phyloP scores from a whole-genome alignment of 345 rosid species.

The Aquilaria yunnanensis region DNA sequence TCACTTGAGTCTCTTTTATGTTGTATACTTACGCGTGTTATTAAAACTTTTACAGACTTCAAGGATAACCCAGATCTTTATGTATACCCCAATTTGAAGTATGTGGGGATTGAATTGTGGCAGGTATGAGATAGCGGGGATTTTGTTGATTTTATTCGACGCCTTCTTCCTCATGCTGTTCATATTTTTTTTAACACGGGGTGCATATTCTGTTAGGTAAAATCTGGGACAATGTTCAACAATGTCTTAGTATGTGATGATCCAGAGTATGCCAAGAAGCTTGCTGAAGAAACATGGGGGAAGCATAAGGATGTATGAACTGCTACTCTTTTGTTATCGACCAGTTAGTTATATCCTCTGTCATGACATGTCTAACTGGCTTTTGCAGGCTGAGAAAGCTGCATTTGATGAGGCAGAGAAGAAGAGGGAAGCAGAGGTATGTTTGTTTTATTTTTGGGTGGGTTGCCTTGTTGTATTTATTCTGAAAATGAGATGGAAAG shows the following conservation, averaged over 20 bases:
- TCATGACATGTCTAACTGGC: background rate
- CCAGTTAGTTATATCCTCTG: slow-evolving; percentile 9
- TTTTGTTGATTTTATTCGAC: too few species aligned
- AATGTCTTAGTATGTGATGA: slow-evolving; percentile 79
- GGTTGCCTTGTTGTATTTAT: background rate
- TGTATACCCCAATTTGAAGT: slow-evolving; percentile 83
- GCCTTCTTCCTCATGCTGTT: background rate
- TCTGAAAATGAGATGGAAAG: background rate
- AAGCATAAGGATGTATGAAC: slow-evolving; percentile 80
- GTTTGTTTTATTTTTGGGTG: background rate
- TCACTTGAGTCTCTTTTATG: background rate
- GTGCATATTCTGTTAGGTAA: slow-evolving; percentile 43
- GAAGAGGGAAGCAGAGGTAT: slow-evolving; percentile 80
- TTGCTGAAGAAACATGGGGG: slow-evolving; percentile 96
- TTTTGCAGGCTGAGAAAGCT: slow-evolving; percentile 88
- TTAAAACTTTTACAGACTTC: slow-evolving; percentile 47
- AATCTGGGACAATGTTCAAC: slow-evolving; percentile 94
- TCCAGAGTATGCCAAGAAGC: slow-evolving; percentile 71
- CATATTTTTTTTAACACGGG: background rate
- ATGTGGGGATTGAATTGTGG: slow-evolving; percentile 97
- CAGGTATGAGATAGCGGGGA: slow-evolving; percentile 43
- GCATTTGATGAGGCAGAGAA: slow-evolving; percentile 92
- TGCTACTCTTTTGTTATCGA: background rate
- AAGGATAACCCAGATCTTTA: slow-evolving; percentile 92
- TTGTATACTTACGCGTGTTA: slow-evolving; percentile 1